These are phyloP conservation scores for Coemansia sp. DNA, from an alignment of 192 early-diverging fungal genomes.

Conservation along the genomic window DNA sequence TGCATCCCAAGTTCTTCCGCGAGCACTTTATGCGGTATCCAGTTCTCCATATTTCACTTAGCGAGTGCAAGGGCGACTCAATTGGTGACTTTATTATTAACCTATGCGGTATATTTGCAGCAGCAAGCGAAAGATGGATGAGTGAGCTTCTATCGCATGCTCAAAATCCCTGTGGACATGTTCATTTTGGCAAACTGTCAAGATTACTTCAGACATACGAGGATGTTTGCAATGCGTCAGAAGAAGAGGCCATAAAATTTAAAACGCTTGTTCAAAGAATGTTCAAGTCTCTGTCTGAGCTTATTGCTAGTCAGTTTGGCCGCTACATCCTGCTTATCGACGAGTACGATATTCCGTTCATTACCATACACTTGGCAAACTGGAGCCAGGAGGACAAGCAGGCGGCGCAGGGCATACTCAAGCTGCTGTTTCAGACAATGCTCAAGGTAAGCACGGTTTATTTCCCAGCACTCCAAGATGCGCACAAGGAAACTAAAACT, in stretches of 20 bases:
- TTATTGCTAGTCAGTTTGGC: conserved; percentile 10
- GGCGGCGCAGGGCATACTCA: conserved; percentile 10
- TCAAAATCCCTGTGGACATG: too few species aligned
- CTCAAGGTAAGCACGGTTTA: conserved; percentile 39
- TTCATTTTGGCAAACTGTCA: too few species aligned
- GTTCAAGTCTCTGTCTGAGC: conserved; percentile 7
- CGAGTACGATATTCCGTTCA: conserved; percentile 45
- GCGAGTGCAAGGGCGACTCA: conserved; percentile 10
- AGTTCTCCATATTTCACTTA: conserved; percentile 24
- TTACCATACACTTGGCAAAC: conserved; percentile 7
- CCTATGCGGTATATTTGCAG: conserved; percentile 5
- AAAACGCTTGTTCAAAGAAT: background rate
- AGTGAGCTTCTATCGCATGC: too few species aligned
- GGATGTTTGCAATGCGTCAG: background rate
- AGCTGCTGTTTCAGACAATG: conserved; percentile 21
- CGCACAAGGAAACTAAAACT: too few species aligned
- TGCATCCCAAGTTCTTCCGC: conserved; percentile 23
- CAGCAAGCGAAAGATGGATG: background rate
- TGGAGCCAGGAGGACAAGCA: conserved; percentile 16
- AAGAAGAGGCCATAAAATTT: background rate
- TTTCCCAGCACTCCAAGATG: too few species aligned
- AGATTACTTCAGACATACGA: background rate
- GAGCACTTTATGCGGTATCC: conserved; percentile 45
- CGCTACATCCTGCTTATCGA: conserved; percentile 36
- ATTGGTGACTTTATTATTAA: conserved; percentile 8